These are phyloP conservation scores for Evernia prunastri DNA, from an alignment of 495 filamentous ascomycete species.

Conservation along the genomic window DNA sequence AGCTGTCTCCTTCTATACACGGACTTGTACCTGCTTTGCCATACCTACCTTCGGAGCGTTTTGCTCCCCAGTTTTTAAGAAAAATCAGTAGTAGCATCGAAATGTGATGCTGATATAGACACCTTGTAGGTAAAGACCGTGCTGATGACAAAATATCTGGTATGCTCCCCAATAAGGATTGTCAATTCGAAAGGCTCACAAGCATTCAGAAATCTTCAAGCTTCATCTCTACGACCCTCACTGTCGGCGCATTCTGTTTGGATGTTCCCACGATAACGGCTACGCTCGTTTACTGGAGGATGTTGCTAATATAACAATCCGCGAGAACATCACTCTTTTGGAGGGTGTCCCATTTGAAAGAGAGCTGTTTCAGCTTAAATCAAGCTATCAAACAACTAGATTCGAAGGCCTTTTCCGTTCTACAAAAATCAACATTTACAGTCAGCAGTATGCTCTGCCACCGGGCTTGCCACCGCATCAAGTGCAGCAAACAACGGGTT, in stretches of 20 bases:
- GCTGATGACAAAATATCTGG: constrained; percentile 71
- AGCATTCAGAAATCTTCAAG: constrained; percentile 59
- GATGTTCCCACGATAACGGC: constrained; percentile 67
- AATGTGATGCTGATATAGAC: constrained; percentile 17
- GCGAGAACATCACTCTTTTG: constrained; percentile 60
- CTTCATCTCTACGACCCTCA: constrained; percentile 60
- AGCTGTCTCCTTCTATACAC: neutral
- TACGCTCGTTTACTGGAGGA: constrained; percentile 68
- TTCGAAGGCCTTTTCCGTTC: constrained; percentile 62
- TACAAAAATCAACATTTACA: constrained; percentile 44
- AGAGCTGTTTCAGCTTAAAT: constrained; percentile 49
- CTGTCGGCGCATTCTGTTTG: constrained; percentile 76
- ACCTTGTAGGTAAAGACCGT: constrained; percentile 49
- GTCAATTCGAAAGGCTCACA: constrained; percentile 3
- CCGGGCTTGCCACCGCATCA: constrained; percentile 23
- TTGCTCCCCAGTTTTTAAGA: neutral
- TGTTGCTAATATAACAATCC: constrained; percentile 46
- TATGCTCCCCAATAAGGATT: constrained; percentile 32
- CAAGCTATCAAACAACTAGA: constrained; percentile 51
- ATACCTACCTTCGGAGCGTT: neutral
- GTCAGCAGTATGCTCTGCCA: constrained; percentile 17
- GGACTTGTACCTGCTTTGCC: neutral
- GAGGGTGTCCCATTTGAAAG: constrained; percentile 67
- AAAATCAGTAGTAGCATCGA: constrained; percentile 39
- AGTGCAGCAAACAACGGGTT: constrained; percentile 24